Conservation (phyloP, 1,284 basidiomycete genomes). For the Gomphus sp. region DNA sequence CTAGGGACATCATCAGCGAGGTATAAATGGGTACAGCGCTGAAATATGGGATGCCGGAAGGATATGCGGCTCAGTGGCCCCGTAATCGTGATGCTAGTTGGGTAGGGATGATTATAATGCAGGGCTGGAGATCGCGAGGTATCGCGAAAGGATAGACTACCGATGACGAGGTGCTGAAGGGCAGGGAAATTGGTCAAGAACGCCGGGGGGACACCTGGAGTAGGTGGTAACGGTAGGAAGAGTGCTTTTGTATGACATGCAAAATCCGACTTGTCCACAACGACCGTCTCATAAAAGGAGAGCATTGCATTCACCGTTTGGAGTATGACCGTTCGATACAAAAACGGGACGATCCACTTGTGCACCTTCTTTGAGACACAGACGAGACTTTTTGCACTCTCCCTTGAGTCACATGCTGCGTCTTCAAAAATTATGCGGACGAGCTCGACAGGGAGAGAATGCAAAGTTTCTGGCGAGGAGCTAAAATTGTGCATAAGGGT, state of each 20-base stretch:
- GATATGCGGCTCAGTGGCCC: slow-evolving; percentile 1
- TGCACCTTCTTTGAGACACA: slow-evolving; percentile 5
- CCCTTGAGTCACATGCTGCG: background rate
- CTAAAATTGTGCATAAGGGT: background rate
- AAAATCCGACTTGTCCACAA: background rate
- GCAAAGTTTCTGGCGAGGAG: background rate
- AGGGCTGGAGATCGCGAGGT: background rate
- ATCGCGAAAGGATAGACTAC: slow-evolving; percentile 1
- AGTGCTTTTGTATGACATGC: background rate
- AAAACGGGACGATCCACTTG: slow-evolving; percentile 3
- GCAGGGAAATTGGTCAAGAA: slow-evolving; percentile 3
- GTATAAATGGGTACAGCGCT: slow-evolving; percentile 7
- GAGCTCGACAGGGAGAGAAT: slow-evolving; percentile 8
- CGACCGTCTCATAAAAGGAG: background rate
- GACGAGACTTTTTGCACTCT: background rate
- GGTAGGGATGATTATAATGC: background rate
- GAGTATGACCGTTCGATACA: slow-evolving; percentile 2
- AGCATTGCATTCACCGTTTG: background rate
- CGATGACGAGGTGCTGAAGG: background rate
- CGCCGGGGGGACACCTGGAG: background rate
- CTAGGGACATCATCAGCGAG: slow-evolving; percentile 6
- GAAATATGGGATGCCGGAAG: slow-evolving; percentile 8
- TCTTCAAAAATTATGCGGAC: slow-evolving; percentile 9
- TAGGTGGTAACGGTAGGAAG: background rate
- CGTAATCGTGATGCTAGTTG: slow-evolving; percentile 7